phyloP scores from a whole-genome alignment of 1,284 basidiomycete species.

The Lentinula novae-zelandiae region DNA sequence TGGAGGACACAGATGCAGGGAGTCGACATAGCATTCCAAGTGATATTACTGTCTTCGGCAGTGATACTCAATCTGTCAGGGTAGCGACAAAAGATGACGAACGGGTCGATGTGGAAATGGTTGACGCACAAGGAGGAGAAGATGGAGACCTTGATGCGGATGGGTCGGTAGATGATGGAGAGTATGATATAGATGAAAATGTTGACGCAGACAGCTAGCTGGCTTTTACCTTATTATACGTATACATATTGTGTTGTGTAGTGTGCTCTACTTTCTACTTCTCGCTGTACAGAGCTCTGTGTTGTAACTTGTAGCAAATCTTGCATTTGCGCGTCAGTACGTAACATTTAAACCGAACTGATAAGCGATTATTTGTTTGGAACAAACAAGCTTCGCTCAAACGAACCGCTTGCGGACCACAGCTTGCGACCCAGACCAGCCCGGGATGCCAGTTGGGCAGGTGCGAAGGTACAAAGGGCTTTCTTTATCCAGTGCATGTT shows the following conservation, averaged over 20 bases:
- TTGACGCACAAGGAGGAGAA: slow-evolving; percentile 16
- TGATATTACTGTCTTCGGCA: slow-evolving; percentile 46
- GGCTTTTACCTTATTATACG: slow-evolving; percentile 20
- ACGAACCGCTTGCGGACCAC: slow-evolving; percentile 13
- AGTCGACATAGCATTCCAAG: slow-evolving; percentile 53
- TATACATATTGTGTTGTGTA: slow-evolving; percentile 17
- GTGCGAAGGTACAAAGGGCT: slow-evolving; percentile 14
- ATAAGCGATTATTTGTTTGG: background rate
- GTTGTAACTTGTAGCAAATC: slow-evolving; percentile 17
- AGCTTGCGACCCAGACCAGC: slow-evolving; percentile 16
- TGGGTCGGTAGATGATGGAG: slow-evolving; percentile 12
- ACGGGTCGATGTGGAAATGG: slow-evolving; percentile 12
- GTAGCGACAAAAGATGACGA: slow-evolving; percentile 20
- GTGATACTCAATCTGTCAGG: slow-evolving; percentile 4
- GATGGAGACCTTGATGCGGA: background rate
- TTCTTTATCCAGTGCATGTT: background rate
- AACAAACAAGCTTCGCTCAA: slow-evolving; percentile 14
- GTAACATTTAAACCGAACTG: background rate
- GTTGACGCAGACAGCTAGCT: slow-evolving; percentile 34
- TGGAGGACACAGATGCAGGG: slow-evolving; percentile 27
- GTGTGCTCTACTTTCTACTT: background rate
- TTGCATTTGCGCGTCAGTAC: slow-evolving; percentile 3
- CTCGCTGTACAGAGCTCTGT: background rate
- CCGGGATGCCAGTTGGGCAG: slow-evolving; percentile 18
- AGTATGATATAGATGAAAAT: slow-evolving; percentile 21